These are phyloP conservation scores for Boletus subcaerulescens DNA, from an alignment of 768 basidiomycete species.

Conservation along the genomic window DNA sequence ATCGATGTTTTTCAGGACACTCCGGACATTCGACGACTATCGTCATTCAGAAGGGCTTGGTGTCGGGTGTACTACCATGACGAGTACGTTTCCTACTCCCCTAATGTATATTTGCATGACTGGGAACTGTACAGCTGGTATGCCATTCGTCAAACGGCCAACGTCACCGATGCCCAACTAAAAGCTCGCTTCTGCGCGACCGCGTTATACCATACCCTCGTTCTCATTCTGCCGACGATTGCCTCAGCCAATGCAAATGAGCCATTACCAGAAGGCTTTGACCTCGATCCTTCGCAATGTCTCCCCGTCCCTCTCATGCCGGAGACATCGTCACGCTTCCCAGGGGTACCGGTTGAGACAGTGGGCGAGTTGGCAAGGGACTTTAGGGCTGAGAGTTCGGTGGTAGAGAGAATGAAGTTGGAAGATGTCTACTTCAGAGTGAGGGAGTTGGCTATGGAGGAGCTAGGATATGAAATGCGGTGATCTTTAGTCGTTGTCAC, in stretches of 20 bases:
- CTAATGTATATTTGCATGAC: not conserved
- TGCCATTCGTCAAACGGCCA: conserved; percentile 66
- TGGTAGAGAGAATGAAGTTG: conserved; percentile 52
- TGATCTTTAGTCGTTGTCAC: conserved; percentile 4
- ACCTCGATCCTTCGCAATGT: conserved; percentile 57
- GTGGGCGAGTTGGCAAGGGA: conserved; percentile 57
- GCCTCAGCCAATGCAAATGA: conserved; percentile 27
- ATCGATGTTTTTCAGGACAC: conserved; percentile 44
- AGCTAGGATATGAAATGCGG: conserved; percentile 37
- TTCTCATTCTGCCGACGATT: conserved; percentile 40
- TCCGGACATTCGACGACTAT: conserved; percentile 64
- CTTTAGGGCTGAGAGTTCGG: conserved; percentile 59
- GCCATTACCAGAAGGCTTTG: conserved; percentile 44
- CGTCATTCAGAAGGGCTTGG: conserved; percentile 79
- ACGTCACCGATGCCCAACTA: conserved; percentile 74
- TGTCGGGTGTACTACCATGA: conserved; percentile 85
- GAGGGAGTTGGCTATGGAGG: conserved; percentile 57
- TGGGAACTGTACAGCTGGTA: conserved; percentile 59
- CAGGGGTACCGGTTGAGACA: conserved; percentile 66
- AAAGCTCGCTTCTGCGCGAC: conserved; percentile 69
- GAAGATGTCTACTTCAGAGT: conserved; percentile 62
- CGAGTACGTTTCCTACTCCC: conserved; percentile 55
- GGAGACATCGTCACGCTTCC: conserved; percentile 71
- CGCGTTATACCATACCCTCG: conserved; percentile 68
- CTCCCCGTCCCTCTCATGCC: conserved; percentile 52